Percentiles rank a stretch among this genome's conserved stretches.
Conservation (phyloP, 352 stramenopile species). For the Globisporangium paddicum region DNA sequence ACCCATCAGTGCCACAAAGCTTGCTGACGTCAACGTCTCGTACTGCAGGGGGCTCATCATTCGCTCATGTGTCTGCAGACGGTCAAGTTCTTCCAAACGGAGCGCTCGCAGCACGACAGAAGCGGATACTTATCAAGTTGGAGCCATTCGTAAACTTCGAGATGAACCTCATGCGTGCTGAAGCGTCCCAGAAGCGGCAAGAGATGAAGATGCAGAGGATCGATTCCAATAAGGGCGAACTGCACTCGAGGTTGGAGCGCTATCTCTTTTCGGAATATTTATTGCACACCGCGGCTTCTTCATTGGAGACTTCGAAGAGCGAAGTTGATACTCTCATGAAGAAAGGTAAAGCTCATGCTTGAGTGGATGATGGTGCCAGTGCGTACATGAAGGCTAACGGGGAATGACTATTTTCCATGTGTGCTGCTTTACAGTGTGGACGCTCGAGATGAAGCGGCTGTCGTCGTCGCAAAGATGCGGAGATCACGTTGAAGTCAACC, state of each 20-base stretch:
- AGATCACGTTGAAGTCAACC: conserved; percentile 53
- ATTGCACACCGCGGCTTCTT: conserved; percentile 56
- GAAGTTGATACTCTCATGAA: conserved; percentile 61
- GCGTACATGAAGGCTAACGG: not conserved
- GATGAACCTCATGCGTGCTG: conserved; percentile 72
- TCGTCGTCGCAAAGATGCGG: conserved; percentile 52
- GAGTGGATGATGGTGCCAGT: not conserved
- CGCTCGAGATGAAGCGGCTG: conserved; percentile 49
- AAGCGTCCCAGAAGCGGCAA: conserved; percentile 74
- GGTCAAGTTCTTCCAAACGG: conserved; percentile 30
- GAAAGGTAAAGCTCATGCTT: conserved; percentile 44
- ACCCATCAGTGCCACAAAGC: conserved; percentile 28
- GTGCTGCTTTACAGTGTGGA: conserved; percentile 36
- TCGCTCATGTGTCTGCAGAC: conserved; percentile 8
- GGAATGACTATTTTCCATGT: not conserved
- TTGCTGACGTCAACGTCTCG: not conserved
- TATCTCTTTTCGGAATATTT: conserved; percentile 82
- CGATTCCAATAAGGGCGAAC: conserved; percentile 74
- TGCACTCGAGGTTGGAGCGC: conserved; percentile 64
- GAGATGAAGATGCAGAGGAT: conserved; percentile 84
- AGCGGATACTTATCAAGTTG: conserved; percentile 65
- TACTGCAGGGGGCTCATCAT: conserved; percentile 6
- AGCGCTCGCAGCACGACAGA: conserved; percentile 15
- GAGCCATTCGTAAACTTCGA: conserved; percentile 82
- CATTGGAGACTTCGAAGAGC: conserved; percentile 51